phyloP scores from a whole-genome alignment of 2,329 filamentous ascomycete species.

The Pseudogymnoascus sp. region DNA sequence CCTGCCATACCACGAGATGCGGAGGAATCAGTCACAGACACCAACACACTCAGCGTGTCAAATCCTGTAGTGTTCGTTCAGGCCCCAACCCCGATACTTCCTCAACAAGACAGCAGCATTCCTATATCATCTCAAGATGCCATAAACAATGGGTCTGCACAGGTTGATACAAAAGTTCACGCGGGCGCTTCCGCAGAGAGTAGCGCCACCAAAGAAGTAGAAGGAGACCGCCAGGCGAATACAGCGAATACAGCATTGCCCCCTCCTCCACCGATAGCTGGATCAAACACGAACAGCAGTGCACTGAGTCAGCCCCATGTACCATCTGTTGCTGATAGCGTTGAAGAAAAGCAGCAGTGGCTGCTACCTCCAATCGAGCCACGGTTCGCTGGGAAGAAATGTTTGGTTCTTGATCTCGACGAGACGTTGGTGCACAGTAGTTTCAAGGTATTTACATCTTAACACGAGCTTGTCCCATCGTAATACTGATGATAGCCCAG shows the following conservation, averaged over 20 bases:
- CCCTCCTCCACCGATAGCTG: slow-evolving; percentile 18
- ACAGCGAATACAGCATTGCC: slow-evolving; percentile 19
- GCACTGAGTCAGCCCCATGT: slow-evolving; percentile 22
- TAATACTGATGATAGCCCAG: slow-evolving; percentile 38
- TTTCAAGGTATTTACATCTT: slow-evolving; percentile 66
- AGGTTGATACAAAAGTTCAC: neutral
- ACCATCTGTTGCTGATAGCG: slow-evolving; percentile 17
- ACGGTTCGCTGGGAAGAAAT: slow-evolving; percentile 81
- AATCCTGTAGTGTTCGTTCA: slow-evolving; percentile 23
- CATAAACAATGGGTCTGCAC: neutral
- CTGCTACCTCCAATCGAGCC: slow-evolving; percentile 76
- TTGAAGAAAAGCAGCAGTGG: slow-evolving; percentile 29
- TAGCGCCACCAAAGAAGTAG: neutral
- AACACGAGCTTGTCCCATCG: neutral
- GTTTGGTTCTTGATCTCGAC: slow-evolving; percentile 88
- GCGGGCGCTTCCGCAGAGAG: neutral
- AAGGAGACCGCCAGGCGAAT: neutral
- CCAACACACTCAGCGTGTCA: neutral
- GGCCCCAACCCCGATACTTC: slow-evolving; percentile 16
- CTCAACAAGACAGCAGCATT: neutral
- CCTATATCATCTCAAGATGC: neutral
- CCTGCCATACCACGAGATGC: slow-evolving; percentile 26
- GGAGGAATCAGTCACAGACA: neutral
- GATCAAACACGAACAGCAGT: slow-evolving; percentile 16
- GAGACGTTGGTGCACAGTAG: slow-evolving; percentile 97